Conservation (phyloP, 139 green algal species). For the Ettlia oleoabundans region DNA sequence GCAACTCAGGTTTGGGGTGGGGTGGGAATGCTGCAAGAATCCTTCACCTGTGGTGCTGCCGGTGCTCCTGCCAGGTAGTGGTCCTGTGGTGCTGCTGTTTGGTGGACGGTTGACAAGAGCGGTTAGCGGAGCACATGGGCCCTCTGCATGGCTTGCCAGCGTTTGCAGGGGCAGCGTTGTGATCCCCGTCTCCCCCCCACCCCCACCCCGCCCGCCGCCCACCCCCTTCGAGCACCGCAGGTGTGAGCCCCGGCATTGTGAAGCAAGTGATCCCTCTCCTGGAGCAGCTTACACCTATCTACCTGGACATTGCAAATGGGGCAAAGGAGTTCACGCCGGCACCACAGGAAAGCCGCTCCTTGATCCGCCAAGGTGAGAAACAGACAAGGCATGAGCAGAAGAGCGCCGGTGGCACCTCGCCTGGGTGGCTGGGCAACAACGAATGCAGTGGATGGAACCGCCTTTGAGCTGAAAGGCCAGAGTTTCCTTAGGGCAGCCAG, state of each 20-base stretch:
- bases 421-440: not conserved
- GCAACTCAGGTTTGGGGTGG: not conserved
- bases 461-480: too few relatives aligned
- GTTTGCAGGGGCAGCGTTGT: too few relatives aligned
- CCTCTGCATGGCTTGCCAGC: too few relatives aligned
- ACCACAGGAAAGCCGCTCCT: slow-evolving; percentile 70
- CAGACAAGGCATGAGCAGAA: not conserved
- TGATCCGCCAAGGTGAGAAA: slow-evolving; percentile 57
- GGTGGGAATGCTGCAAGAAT: too few relatives aligned
- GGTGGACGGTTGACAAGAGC: too few relatives aligned
- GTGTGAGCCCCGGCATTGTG: slow-evolving; percentile 13
- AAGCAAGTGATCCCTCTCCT: slow-evolving; percentile 84
- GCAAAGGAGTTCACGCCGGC: slow-evolving; percentile 82
- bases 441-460: too few relatives aligned
- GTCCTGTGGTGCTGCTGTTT: too few relatives aligned
- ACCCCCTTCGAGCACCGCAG: too few relatives aligned
- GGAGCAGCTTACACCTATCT: slow-evolving; percentile 90
- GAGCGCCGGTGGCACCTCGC: not conserved
- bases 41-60: not conserved
- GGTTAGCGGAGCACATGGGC: too few relatives aligned
- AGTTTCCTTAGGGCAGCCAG: too few relatives aligned
- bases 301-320: slow-evolving; percentile 81
- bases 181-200: too few relatives aligned
- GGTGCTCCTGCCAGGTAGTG: too few relatives aligned
- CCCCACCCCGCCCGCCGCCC: not conserved